Percentiles rank a stretch among this genome's conserved stretches.
phyloP scores from a whole-genome alignment of 352 stramenopile species.

The Phytophthora meadii region DNA sequence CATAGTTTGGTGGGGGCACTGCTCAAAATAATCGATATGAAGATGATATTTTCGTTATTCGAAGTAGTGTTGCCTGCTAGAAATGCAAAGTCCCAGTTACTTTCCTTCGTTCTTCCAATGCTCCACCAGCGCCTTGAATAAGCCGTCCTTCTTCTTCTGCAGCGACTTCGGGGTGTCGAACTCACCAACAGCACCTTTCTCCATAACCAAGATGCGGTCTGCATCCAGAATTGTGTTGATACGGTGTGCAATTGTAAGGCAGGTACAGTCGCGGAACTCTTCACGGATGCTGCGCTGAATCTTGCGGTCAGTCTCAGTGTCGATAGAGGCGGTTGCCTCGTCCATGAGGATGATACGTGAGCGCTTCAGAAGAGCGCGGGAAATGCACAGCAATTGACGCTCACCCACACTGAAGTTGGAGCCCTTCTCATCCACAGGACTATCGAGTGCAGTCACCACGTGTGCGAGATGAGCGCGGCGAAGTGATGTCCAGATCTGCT shows the following conservation, averaged over 20 bases:
- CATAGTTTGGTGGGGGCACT: conserved; percentile 8
- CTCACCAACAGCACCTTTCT: conserved; percentile 92
- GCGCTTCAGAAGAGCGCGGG: conserved; percentile 92
- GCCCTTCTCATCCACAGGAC: conserved; percentile 88
- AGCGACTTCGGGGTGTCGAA: conserved; percentile 91
- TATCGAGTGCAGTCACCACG: conserved; percentile 52
- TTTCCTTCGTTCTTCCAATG: conserved; percentile 79
- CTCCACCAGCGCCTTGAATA: conserved; percentile 80
- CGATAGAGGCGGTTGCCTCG: conserved; percentile 95
- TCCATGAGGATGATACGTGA: conserved; percentile 97
- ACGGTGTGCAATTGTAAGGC: conserved; percentile 97
- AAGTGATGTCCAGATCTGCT: conserved; percentile 90
- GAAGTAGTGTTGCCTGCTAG: background rate
- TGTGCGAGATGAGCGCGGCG: conserved; percentile 80
- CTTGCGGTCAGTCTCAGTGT: conserved; percentile 89
- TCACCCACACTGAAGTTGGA: conserved; percentile 96
- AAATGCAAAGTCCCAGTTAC: conserved; percentile 13
- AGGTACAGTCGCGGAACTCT: conserved; percentile 94
- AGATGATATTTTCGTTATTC: conserved; percentile 8
- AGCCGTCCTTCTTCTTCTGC: conserved; percentile 65
- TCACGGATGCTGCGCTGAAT: conserved; percentile 93
- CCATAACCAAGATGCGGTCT: conserved; percentile 96
- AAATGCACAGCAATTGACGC: conserved; percentile 96
- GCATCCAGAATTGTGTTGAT: conserved; percentile 97
- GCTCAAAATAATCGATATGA: conserved; percentile 27